Evolutionary conservation across 108 stramenopile genomes (phyloP), one percentile per base, ranked within the genome.

Genomic region (Fragilariopsis cylindrus): DNA sequence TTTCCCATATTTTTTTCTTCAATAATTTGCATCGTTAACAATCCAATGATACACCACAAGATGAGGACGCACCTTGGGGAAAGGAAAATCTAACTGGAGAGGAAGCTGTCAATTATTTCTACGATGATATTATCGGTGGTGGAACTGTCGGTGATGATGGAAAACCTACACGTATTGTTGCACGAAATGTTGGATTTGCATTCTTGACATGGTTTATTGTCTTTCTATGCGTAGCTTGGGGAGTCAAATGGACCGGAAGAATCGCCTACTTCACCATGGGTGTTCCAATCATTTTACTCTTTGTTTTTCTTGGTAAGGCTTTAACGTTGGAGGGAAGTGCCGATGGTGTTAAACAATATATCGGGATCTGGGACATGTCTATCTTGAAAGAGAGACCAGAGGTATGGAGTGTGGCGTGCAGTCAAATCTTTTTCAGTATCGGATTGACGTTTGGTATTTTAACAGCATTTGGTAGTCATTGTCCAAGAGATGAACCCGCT

Each of bases 371-470:
- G 80, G 82, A 88, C 68, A 77, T 80, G 66, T 71, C 41, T 5
- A 81, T 84, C 6, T 73, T 90, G 48, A 67, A 49, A 11, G 73
- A 83, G 0, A 67, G 65, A 13, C 73, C 76, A 19, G 83, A 90
- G 49, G 79, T 88, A 54, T 90, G 86, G 86, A 71, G 75, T 49
- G 83, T 73, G 57, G 89, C 89, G 16, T 84, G 82, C n/a, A 76
- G 80, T 9, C 90, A 90, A 60, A 83, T 87, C 71, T 87, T 90
- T 77, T 90, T 90, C 63, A 76, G 74, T 12, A 71, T 90, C 43
- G 63, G 80, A 47, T 69, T 86, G 21, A 85, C 84, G 2, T 85
- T 87, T 73, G 87, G 89, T 21, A 85, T 85, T 44, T 82, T 88
- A 86, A 85, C 86, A 39, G 90, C 87, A 21, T 88, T 82, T 66